Conservation (phyloP, 2,329 filamentous ascomycete species). For the Colletotrichum lentis region DNA sequence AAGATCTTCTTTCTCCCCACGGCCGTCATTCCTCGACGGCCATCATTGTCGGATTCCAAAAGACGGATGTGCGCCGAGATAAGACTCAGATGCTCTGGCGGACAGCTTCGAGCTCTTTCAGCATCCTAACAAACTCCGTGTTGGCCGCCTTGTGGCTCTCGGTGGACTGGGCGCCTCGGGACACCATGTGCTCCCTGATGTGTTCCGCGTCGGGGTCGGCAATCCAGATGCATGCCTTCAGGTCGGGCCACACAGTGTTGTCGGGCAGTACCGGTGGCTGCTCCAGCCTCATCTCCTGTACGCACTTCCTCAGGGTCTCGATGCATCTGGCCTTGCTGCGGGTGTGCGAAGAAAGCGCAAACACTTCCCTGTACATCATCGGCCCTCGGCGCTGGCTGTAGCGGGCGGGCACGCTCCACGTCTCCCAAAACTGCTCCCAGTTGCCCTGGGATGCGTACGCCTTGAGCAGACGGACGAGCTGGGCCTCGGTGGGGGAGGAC, state of each 20-base stretch:
- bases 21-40: not conserved
- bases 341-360: slow-evolving; percentile 56
- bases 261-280: slow-evolving; percentile 56
- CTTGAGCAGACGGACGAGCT: slow-evolving; percentile 54
- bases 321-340: slow-evolving; percentile 54
- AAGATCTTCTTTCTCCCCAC: too few species aligned
- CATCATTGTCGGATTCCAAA: not conserved
- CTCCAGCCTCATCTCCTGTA: slow-evolving; percentile 68
- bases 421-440: slow-evolving; percentile 67
- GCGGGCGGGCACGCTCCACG: slow-evolving; percentile 65
- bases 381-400: slow-evolving; percentile 58
- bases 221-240: slow-evolving; percentile 64
- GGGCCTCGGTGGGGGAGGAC: slow-evolving; percentile 50
- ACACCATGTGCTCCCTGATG: slow-evolving; percentile 40
- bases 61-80: not conserved
- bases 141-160: slow-evolving; percentile 30
- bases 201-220: slow-evolving; percentile 61
- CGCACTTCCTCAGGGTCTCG: slow-evolving; percentile 60
- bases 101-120: slow-evolving; percentile 37
- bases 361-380: slow-evolving; percentile 65
- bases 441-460: slow-evolving; percentile 57
- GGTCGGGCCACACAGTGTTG: slow-evolving; percentile 54
- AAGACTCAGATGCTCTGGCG: slow-evolving; percentile 5
- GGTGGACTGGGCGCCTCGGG: slow-evolving; percentile 6
- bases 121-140: slow-evolving; percentile 46